Base-by-base conservation (phyloP, 352 stramenopile species). In the Phytophthora ramorum region DNA sequence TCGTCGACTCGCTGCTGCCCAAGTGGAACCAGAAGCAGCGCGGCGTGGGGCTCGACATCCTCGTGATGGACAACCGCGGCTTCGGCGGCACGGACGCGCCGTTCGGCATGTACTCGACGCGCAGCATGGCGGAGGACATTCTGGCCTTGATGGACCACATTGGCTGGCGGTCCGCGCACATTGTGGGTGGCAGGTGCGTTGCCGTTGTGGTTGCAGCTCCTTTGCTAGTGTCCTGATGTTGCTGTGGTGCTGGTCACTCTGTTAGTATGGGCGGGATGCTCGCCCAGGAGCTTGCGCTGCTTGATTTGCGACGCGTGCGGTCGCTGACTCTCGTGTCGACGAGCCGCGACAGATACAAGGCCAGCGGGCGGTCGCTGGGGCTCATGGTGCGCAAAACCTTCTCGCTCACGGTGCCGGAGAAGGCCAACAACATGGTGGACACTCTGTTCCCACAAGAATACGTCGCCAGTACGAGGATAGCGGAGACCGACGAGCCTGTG, bases 41-140 rank as follows among this genome's bases (percentile, higher is more conserved):
- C 19, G 59, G 61, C 9, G 55, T 62, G 16, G 73, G 73, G n/a
- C 69, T 88, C 13, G 83, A 62, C 46, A 76, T 90, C 48, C 47
- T 84, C 0, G 79, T 78, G 2, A 51, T 89, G 44, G 83, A 91
- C 66, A 91, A 91, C 46, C 77, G 83, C 45, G 83, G 83, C 26
- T 71, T 74, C 17, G 83, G 83, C 8, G 66, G 71, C 17, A 87
- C 75, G 8, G 69, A 79, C 49, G 64, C 67, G 13, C 65, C 66
- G 3, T 86, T 73, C 47, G 73, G 74, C 35, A 66, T 71, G 41
- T 89, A 88, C 66, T 86, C 71, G 58, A 90, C 79, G 6, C 76
- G 70, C 37, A 66, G 66, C 13, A 87, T 92, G 76, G 83, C 83
- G 3, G 51, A 76, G n/a, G 83, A 92, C 50, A 68, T 68, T 53